Evolutionary conservation across 1,139 yeast genomes (phyloP), one percentile per base, ranked within the genome.

Genomic region (Yamadazyma triangularis): DNA sequence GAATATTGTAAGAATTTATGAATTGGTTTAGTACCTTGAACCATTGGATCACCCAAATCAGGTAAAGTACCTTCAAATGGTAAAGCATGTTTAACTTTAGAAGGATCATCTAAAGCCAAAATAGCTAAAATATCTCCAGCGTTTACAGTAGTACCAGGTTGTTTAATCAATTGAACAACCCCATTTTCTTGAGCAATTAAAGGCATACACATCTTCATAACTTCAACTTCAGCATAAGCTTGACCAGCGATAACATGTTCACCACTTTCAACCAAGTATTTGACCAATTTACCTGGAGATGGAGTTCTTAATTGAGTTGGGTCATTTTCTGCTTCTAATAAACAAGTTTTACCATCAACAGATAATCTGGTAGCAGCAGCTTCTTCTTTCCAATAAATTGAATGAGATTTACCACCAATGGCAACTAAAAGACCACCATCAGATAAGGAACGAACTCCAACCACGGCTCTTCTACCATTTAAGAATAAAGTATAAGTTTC

Each of bases 231-330:
- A 27, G 98, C 98, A 53, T 78, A 93, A 27, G 96, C 79, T 64
- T 91, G 95, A 39, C 98, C 98, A 39, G 94, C 80, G 40, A 64
- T 65, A 47, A 91, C 77, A 51, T 89, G 97, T 44, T 91, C 98
- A 45, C 98, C 98, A 49, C 84, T 84, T 54, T 91, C 97, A 39
- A 91, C 95, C 49, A 91, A 71, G 60, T 79, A 93, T 57, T 87
- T 87, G 38, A 89, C 95, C 48, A 91, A 75, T 64, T 93, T 91
- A 71, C 99, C 99, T 33, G 98, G 99, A 26, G 97, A 89, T 27
- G 98, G 98, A 28, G 98, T 87, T 66, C 97, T 81, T 53, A 93
- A 73, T 66, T 93, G 98, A 29, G 99, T 91, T 45, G 99, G 99
- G 52, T 91, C 99, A 51, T 87, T 89, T 66, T 91, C 99, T 38